These are phyloP conservation scores for Dactylellina drechsleri DNA, from an alignment of 2,329 filamentous ascomycete species.

Conservation along the genomic window DNA sequence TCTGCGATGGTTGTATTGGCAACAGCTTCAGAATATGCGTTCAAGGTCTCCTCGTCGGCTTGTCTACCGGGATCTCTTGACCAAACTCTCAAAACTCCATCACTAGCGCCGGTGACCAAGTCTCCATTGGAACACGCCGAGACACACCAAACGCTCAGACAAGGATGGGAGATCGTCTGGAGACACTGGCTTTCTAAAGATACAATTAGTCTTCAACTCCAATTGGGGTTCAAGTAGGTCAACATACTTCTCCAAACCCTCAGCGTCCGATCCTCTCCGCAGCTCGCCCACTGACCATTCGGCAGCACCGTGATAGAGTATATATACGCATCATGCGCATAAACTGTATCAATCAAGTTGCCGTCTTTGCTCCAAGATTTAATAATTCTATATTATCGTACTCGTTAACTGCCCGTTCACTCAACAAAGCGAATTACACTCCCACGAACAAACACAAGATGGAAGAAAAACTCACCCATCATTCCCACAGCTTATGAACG, in stretches of 20 bases:
- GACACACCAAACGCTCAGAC: slow-evolving; percentile 94
- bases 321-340: slow-evolving; percentile 93
- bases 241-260: slow-evolving; percentile 80
- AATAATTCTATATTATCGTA: slow-evolving; percentile 66
- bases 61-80: slow-evolving; percentile 75
- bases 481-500: slow-evolving; percentile 95
- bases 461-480: slow-evolving; percentile 69
- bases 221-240: background rate
- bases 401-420: too few relatives aligned
- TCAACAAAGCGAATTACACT: too few relatives aligned
- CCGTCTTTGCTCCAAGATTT: slow-evolving; percentile 87
- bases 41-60: slow-evolving; percentile 74
- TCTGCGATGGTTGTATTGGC: slow-evolving; percentile 86
- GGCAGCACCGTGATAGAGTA: slow-evolving; percentile 83
- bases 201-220: background rate
- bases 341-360: slow-evolving; percentile 77
- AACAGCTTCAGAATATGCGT: slow-evolving; percentile 80
- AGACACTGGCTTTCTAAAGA: slow-evolving; percentile 71
- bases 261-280: slow-evolving; percentile 92
- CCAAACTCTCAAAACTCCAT: slow-evolving; percentile 85
- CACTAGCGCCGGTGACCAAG: slow-evolving; percentile 92
- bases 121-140: slow-evolving; percentile 89
- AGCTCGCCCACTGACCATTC: slow-evolving; percentile 86
- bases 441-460: too few relatives aligned
- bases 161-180: slow-evolving; percentile 96